Evolutionary conservation across 106 monocot species (phyloP).

Genomic region (Allium fistulosum): DNA sequence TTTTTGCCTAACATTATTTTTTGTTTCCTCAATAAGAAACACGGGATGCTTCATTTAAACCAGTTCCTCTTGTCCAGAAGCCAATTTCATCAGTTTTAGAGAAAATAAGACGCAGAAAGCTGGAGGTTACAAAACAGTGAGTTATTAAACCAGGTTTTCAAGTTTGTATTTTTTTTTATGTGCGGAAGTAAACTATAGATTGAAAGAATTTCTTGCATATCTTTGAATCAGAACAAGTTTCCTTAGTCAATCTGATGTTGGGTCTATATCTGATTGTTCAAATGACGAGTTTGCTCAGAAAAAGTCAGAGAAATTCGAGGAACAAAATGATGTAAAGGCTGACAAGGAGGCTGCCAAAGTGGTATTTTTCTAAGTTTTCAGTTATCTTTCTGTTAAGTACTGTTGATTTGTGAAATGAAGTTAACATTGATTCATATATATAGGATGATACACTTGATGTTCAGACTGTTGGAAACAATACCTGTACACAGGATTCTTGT

Average conservation of each 20-base stretch:
- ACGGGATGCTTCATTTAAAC: conserved; percentile 72
- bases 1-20: not conserved
- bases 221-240: conserved; percentile 17
- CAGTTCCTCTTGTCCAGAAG: conserved; percentile 47
- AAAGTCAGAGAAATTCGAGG: not conserved
- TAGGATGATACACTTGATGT: not conserved
- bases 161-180: not conserved
- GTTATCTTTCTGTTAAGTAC: not conserved
- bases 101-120: conserved; percentile 72
- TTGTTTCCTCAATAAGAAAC: conserved; percentile 45
- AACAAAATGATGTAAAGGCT: conserved; percentile 6
- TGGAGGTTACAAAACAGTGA: conserved; percentile 56
- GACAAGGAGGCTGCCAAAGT: conserved; percentile 7
- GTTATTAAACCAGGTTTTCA: not conserved
- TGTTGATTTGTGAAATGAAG: not conserved
- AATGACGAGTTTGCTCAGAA: conserved; percentile 8
- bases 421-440: not conserved
- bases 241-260: conserved; percentile 13
- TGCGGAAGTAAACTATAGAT: too few relatives aligned
- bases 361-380: conserved; percentile 11
- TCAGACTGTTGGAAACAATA: not conserved
- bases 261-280: conserved; percentile 5
- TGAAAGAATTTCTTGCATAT: not conserved
- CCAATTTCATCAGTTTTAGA: conserved; percentile 87
- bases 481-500: not conserved